Conservation (phyloP, 1,139 yeast species). For the Zygosaccharomyces sapae region DNA sequence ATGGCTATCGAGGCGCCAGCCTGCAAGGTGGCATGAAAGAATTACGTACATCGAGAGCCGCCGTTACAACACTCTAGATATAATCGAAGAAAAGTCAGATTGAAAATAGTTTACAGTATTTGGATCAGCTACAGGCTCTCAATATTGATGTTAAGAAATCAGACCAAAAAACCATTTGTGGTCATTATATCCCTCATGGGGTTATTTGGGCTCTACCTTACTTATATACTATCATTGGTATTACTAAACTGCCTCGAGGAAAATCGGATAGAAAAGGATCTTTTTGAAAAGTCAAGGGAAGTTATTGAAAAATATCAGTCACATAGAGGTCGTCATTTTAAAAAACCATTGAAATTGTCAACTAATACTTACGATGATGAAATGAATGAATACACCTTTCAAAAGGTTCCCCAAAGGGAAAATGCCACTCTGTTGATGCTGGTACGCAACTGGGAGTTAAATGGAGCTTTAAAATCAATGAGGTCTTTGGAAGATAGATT, state of each 20-base stretch:
- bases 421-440: slow-evolving; percentile 68
- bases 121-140: not conserved
- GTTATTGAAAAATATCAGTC: slow-evolving; percentile 15
- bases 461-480: slow-evolving; percentile 60
- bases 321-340: slow-evolving; percentile 11
- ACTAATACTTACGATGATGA: slow-evolving; percentile 46
- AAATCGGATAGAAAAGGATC: slow-evolving; percentile 7
- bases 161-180: slow-evolving; percentile 6
- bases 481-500: slow-evolving; percentile 65
- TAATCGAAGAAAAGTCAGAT: not conserved
- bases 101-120: not conserved
- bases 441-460: slow-evolving; percentile 63
- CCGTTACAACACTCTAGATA: not conserved
- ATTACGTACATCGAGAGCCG: slow-evolving; percentile 4
- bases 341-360: slow-evolving; percentile 38
- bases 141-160: not conserved
- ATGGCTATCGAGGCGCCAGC: not conserved
- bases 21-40: not conserved
- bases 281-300: slow-evolving; percentile 14
- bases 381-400: slow-evolving; percentile 42
- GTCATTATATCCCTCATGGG: slow-evolving; percentile 3
- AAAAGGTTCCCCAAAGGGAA: slow-evolving; percentile 35
- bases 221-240: slow-evolving; percentile 5
- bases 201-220: slow-evolving; percentile 1
- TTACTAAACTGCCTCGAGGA: slow-evolving; percentile 4